Percentiles rank a stretch among this genome's conserved stretches.
These are phyloP conservation scores for Wallacemonas sp. DNA, from an alignment of 208 protist species.

Conservation along the genomic window DNA sequence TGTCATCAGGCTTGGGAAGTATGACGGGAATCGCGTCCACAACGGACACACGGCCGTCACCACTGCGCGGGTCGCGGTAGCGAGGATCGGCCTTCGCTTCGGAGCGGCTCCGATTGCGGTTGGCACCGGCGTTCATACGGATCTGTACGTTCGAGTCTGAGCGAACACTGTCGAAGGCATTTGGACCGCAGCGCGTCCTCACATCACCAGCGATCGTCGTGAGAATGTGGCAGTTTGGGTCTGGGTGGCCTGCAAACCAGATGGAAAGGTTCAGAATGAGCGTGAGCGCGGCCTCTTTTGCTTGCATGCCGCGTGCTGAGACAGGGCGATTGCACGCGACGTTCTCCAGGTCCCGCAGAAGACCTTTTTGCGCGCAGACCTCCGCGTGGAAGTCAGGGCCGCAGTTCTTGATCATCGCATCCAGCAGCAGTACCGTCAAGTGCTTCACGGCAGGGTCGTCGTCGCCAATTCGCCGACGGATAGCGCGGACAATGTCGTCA, in stretches of 20 bases:
- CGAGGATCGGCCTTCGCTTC: slow-evolving; percentile 9
- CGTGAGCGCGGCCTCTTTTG: slow-evolving; percentile 57
- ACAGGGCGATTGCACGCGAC: slow-evolving; percentile 49
- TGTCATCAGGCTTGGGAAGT: slow-evolving; percentile 50
- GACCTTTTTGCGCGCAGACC: slow-evolving; percentile 67
- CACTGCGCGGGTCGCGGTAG: slow-evolving; percentile 7
- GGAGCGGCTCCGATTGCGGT: slow-evolving; percentile 5
- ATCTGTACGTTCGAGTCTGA: slow-evolving; percentile 41
- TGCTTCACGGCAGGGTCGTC: slow-evolving; percentile 66
- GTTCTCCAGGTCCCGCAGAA: slow-evolving; percentile 78
- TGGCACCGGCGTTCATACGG: neutral
- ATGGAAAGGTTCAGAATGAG: slow-evolving; percentile 84
- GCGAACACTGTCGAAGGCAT: slow-evolving; percentile 68
- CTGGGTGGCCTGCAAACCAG: slow-evolving; percentile 80
- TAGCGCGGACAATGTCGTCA: slow-evolving; percentile 70
- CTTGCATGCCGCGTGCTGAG: slow-evolving; percentile 45
- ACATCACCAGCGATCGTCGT: slow-evolving; percentile 71
- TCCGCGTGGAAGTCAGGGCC: slow-evolving; percentile 56
- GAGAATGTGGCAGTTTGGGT: slow-evolving; percentile 55
- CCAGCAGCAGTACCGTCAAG: slow-evolving; percentile 67
- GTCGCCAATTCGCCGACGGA: slow-evolving; percentile 74
- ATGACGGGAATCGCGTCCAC: slow-evolving; percentile 70
- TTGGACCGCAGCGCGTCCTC: slow-evolving; percentile 49
- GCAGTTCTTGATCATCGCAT: slow-evolving; percentile 71
- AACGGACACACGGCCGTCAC: neutral